Base-by-base conservation (phyloP, 2,329 filamentous ascomycete genomes). In the Chaetomiaceae sp. region DNA sequence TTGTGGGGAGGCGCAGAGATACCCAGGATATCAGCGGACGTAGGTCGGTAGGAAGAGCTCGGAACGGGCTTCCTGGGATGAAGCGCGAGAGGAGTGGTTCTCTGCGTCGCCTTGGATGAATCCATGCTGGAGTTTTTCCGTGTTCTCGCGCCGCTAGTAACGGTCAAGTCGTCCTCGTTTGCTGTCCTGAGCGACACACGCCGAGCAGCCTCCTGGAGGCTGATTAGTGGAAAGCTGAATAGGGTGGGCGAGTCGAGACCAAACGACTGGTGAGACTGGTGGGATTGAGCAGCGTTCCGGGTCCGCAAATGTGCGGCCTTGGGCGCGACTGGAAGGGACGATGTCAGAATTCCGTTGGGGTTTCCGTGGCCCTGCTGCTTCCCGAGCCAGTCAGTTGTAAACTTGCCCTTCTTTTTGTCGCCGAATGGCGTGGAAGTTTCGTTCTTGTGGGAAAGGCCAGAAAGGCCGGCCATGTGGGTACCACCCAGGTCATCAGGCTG, bases 201-300 rank as follows among this genome's bases (percentile, higher is more conserved):
- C n/a, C 57, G 59, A 8, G 60, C 65, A 3, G 66, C 66, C 38
- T 68, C 65, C 2, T 59, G 47, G 1, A 68, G 55, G 3, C 61
- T 58, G 13, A 69, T 65, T 27, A 69, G 48, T 1, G 59, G 55
- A 23, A 68, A 66, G 4, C 56, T 53, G 31, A 67, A 66, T 54
- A 64, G 48, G 56, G 61, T 31, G 50, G 60, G 21, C 33, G 53
- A 56, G 23, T 47, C 44, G 20, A 42, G 44, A 34, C 55, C 53
- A 45, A 35, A 27, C 17, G 50, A 27, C 27, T n/a, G 34, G 13
- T 48, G 33, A 21, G 39, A n/a, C 13, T 48, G 39, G n/a, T 4
- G 9, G 2, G 33, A 8, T 12, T 31, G 6, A 7, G 44, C 13
- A 14, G 30, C 19, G n/a, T 33, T 14, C 7, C 16, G 38, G 21